Percentiles rank a stretch among this genome's conserved stretches.
Evolutionary conservation across 192 early-diverging fungal species (phyloP).

Genomic region (Oehlia diaphana): DNA sequence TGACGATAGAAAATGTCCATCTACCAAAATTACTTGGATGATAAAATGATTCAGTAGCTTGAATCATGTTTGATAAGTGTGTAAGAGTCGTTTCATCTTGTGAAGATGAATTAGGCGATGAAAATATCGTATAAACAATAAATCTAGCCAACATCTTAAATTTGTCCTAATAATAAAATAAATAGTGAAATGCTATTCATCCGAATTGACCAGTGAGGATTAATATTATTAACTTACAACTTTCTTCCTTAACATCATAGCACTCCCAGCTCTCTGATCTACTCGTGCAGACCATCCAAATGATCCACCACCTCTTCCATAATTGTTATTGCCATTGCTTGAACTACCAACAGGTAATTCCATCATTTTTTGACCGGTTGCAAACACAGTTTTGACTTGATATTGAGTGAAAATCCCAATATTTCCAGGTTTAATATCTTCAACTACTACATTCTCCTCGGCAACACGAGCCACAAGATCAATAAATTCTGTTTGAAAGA

Average conservation of each 20-base stretch:
- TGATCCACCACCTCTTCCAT: slow-evolving; percentile 48
- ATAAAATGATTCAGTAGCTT: slow-evolving; percentile 83
- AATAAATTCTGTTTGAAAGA: slow-evolving; percentile 71
- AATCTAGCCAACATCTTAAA: slow-evolving; percentile 73
- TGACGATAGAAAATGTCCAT: slow-evolving; percentile 77
- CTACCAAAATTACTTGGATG: slow-evolving; percentile 91
- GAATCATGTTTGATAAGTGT: slow-evolving; percentile 74
- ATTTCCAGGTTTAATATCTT: slow-evolving; percentile 32
- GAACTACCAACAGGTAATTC: slow-evolving; percentile 56
- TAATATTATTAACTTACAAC: slow-evolving; percentile 22
- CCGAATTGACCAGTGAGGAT: neutral
- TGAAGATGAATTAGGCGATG: slow-evolving; percentile 31
- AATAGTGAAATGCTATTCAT: neutral
- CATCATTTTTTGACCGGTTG: slow-evolving; percentile 48
- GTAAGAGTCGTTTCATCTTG: slow-evolving; percentile 52
- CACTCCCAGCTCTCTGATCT: slow-evolving; percentile 39
- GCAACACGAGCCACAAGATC: slow-evolving; percentile 72
- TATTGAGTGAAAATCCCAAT: slow-evolving; percentile 58
- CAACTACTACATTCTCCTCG: slow-evolving; percentile 41
- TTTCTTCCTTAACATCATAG: slow-evolving; percentile 39
- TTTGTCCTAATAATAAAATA: slow-evolving; percentile 38
- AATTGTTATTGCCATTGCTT: slow-evolving; percentile 46
- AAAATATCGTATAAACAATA: slow-evolving; percentile 77
- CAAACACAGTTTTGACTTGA: slow-evolving; percentile 63
- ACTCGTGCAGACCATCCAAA: slow-evolving; percentile 42